Evolutionary conservation across 352 stramenopile genomes (phyloP), one percentile per base, ranked within the genome.

Genomic region (Phytopythium oedochilum): DNA sequence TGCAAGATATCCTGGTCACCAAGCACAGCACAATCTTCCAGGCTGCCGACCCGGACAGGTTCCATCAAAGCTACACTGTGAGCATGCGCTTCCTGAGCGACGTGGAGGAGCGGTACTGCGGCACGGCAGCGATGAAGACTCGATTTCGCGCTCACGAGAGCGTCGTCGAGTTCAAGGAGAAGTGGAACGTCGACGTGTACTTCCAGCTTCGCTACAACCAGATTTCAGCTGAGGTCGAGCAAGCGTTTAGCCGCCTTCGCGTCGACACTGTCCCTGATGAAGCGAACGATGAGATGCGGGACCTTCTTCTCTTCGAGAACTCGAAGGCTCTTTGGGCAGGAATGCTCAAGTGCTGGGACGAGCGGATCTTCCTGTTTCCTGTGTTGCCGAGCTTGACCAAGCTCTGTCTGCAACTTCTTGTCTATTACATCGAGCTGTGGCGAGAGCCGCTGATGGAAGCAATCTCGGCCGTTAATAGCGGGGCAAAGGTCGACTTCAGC

Each of bases 131-230:
- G 3, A 86, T 87, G 70, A 82, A 74, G 55, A 69, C 47, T 6
- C 78, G 84, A 2, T 93, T 96, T 35, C 73, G 79, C 18, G 68
- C 63, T 6, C 80, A 92, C 32, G 78, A 92, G 36, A 89, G 73
- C 20, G 76, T 89, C 14, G 55, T 88, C 5, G 71, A 88, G 34
- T 96, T 96, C 62, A 89, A 86, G 54, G 83, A 92, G 44, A 89
- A 88, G 62, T 96, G 86, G 86, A 93, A 96, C 53, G 73, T 92
- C 55, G 84, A 92, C 39, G 78, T 94, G 20, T 96, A 96, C 68
- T 94, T 92, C 50, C 82, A 96, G 55, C 63, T 93, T 49, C 78
- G 80, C 36, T 74, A 69, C 32, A 74, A 71, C 9, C 64, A 92
- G 59, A 49, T 94, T 5, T 63, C 78, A 31, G 55, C 70, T 5